These are phyloP conservation scores for Trichoderma hamatum DNA, from an alignment of 2,329 filamentous ascomycete species.

Conservation along the genomic window DNA sequence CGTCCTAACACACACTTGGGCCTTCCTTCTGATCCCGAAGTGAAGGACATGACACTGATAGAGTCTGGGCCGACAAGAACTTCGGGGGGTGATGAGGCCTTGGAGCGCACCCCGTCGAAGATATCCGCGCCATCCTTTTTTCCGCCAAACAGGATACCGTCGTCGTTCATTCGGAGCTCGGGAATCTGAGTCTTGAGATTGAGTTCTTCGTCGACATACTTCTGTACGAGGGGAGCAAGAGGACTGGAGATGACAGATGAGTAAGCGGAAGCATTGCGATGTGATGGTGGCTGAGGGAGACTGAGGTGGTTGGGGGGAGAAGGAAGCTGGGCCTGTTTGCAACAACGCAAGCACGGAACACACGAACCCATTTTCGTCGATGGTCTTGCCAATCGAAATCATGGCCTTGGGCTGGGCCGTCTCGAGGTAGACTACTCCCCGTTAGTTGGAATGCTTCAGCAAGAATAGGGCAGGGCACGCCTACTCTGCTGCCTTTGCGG, in stretches of 20 bases:
- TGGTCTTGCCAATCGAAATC: slow-evolving; percentile 73
- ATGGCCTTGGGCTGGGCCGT: slow-evolving; percentile 52
- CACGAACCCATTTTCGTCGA: slow-evolving; percentile 34
- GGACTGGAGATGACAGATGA: too few relatives aligned
- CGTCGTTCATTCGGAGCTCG: slow-evolving; percentile 69
- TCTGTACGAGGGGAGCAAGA: slow-evolving; percentile 51
- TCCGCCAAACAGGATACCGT: too few relatives aligned
- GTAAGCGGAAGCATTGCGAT: too few relatives aligned
- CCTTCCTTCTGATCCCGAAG: too few relatives aligned
- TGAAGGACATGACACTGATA: slow-evolving; percentile 51
- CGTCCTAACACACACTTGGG: slow-evolving; percentile 83
- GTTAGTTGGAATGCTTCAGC: too few relatives aligned
- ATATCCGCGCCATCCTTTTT: too few relatives aligned
- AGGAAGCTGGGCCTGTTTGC: too few relatives aligned
- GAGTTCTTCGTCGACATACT: slow-evolving; percentile 74
- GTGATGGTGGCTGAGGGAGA: too few relatives aligned
- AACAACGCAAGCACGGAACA: too few relatives aligned
- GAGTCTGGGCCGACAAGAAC: slow-evolving; percentile 67
- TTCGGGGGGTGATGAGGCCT: slow-evolving; percentile 61
- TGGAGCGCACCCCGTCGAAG: too few relatives aligned
- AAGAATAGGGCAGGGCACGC: too few relatives aligned
- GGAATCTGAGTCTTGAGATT: slow-evolving; percentile 74
- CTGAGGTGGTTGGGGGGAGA: too few relatives aligned
- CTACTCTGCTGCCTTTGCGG: slow-evolving; percentile 37
- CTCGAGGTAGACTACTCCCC: slow-evolving; percentile 83